phyloP scores from a whole-genome alignment of 441 rosid species.

The Macaranga tanarius region DNA sequence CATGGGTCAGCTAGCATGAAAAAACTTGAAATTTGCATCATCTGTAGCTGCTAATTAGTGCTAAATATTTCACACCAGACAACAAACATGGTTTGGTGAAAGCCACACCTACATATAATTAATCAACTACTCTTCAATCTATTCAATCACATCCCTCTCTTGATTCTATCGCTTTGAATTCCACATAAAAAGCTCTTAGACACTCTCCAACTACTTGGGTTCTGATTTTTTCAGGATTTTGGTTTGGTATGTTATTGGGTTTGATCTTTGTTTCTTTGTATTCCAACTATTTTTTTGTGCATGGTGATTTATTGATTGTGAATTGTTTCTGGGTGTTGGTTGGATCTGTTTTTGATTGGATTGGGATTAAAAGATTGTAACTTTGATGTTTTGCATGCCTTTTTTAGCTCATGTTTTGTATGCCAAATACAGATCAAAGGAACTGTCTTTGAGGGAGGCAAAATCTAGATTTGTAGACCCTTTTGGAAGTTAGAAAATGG shows the following conservation, averaged over 20 bases:
- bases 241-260: background rate
- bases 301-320: background rate
- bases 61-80: background rate
- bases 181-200: background rate
- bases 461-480: background rate
- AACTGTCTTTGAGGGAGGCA: background rate
- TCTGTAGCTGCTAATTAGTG: constrained; percentile 2
- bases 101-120: background rate
- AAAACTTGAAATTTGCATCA: background rate
- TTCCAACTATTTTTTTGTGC: background rate
- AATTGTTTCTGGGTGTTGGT: background rate
- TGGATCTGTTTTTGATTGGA: constrained; percentile 7
- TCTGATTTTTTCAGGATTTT: background rate
- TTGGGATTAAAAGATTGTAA: background rate
- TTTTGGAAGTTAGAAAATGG: constrained; percentile 38
- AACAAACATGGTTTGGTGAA: background rate
- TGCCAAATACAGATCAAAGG: background rate
- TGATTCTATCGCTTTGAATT: no score
- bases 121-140: background rate
- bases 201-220: background rate
- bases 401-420: background rate
- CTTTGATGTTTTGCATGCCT: background rate
- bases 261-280: background rate
- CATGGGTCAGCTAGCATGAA: background rate
- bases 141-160: background rate